phyloP scores from a whole-genome alignment of 2,329 filamentous ascomycete genomes.

The Botryosphaeria dothidea region DNA sequence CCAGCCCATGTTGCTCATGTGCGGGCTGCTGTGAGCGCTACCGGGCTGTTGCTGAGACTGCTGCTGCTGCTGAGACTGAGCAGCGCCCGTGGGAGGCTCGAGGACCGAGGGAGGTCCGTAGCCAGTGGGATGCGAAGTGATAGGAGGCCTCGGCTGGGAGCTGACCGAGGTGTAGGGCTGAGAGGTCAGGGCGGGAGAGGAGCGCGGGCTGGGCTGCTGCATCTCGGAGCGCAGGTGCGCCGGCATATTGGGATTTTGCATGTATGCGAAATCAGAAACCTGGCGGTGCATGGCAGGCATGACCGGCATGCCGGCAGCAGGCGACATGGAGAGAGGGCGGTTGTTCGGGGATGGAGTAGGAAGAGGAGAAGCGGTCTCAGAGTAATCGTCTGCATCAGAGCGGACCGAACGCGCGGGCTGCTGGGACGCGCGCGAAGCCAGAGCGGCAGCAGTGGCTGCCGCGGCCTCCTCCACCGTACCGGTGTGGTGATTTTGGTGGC shows the following conservation, averaged over 20 bases:
- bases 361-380: constrained; percentile 70
- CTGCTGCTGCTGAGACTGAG: constrained; percentile 72
- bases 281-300: constrained; percentile 69
- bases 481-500: constrained; percentile 94
- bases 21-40: constrained; percentile 81
- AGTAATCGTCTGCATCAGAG: constrained; percentile 71
- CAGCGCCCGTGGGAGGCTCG: constrained; percentile 69
- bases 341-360: constrained; percentile 84
- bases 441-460: constrained; percentile 80
- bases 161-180: constrained; percentile 62
- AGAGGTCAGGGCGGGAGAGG: constrained; percentile 63
- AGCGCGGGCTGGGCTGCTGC: constrained; percentile 67
- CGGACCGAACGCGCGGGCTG: constrained; percentile 54
- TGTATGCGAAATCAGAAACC: constrained; percentile 70
- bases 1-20: constrained; percentile 81
- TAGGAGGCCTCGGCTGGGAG: constrained; percentile 52
- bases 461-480: constrained; percentile 94
- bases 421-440: constrained; percentile 60
- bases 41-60: constrained; percentile 69
- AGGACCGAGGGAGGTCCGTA: constrained; percentile 84
- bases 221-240: constrained; percentile 78
- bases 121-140: constrained; percentile 82
- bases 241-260: constrained; percentile 77
- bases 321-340: constrained; percentile 76
- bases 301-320: constrained; percentile 71